Base-by-base conservation (phyloP, 768 basidiomycete species). In the Boletus edulis region DNA sequence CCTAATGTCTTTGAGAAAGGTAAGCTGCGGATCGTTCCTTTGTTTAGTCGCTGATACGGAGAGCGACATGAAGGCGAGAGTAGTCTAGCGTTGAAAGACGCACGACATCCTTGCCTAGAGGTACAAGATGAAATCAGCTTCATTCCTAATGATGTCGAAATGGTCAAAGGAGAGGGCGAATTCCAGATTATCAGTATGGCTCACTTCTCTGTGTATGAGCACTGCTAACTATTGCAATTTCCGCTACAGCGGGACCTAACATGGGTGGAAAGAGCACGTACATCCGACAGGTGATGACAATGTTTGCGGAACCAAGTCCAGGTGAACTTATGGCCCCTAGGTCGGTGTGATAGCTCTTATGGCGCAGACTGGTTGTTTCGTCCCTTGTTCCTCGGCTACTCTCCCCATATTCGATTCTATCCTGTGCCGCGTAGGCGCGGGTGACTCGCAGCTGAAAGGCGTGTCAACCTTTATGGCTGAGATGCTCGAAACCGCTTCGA, bases 401-500 rank as follows among this genome's bases (percentile, higher is more conserved):
- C 61, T 98, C 2, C 97, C 97, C 0, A 84, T 98, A 49, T 98
- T 98, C 56, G 97, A 99, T 71, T 97, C 94, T 3, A 86, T 99
- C 42, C 73, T 98, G 12, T 97, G 96, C 54, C 81, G 97, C 58
- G 96, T 99, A 2, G 97, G 97, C 10, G 97, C 97, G 0, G 97
- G 97, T 0, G 97, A 99, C 69, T 95, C 91, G 69, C 96, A 98
- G 67, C 75, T 98, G 43, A 98, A 97, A 71, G 97, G 97, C 12
- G 93, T 99, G 0, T 96, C 94, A 24, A 99, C 96, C 0, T 99
- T 99, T 70, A 98, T 98, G 96, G 95, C 94, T 2, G 97, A 99
- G 72, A 98, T 98, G 97, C 80, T 99, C 29, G 97, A 99, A 71
- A 98, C 95, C 0, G 95, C 97, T 0, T 92, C 91, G 0, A 98